These are phyloP conservation scores for Trichomonas vaginalis DNA, from an alignment of 208 protist genomes.

Conservation along the genomic window DNA sequence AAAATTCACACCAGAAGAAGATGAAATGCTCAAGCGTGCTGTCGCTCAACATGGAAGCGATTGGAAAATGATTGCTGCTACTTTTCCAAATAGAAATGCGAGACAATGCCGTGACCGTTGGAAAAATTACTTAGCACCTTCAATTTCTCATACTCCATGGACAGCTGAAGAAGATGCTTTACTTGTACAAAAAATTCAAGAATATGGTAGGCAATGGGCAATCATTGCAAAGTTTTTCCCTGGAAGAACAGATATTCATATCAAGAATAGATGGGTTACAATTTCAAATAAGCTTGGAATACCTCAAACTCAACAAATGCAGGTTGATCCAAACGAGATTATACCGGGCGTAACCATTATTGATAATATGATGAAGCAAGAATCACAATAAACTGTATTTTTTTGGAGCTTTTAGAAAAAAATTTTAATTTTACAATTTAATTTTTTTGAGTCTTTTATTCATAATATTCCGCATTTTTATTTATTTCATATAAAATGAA, in stretches of 20 bases:
- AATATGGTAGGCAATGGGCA: neutral
- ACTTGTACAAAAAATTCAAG: neutral
- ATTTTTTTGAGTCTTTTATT: too few relatives aligned
- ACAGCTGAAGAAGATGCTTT: neutral
- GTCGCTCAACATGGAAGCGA: neutral
- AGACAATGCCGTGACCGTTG: neutral
- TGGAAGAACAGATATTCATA: neutral
- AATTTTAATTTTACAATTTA: too few relatives aligned
- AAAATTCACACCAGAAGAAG: neutral
- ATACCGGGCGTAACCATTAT: neutral
- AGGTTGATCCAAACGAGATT: neutral
- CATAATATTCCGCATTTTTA: neutral
- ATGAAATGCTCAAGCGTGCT: neutral
- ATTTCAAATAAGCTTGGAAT: neutral
- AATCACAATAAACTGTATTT: neutral
- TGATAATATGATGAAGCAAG: neutral
- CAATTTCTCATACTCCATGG: neutral
- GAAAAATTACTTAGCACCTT: neutral
- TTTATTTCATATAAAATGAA: neutral
- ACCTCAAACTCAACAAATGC: neutral
- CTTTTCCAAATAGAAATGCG: neutral
- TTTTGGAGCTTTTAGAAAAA: neutral
- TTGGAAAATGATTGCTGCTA: neutral
- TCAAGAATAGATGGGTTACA: neutral
- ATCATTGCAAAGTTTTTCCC: neutral